phyloP scores from a whole-genome alignment of 2,329 filamentous ascomycete species.

The Nemania sp. region DNA sequence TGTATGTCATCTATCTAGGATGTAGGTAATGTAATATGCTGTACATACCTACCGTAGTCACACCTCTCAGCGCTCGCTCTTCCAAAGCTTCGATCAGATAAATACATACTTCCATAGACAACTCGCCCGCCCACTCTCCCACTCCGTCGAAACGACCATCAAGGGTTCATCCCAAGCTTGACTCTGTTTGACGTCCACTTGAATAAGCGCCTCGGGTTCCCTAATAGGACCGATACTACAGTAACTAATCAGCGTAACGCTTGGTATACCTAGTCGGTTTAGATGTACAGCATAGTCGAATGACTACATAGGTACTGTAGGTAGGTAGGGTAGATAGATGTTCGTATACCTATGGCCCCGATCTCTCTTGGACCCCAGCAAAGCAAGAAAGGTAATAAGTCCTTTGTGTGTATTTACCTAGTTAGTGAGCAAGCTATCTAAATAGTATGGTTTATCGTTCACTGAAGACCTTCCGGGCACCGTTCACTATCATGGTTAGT shows the following conservation, averaged over 20 bases:
- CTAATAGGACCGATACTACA: background rate
- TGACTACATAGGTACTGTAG: too few species aligned
- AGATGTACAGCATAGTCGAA: background rate
- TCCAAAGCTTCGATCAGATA: background rate
- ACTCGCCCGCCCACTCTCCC: background rate
- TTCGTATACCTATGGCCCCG: too few species aligned
- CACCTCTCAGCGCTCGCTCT: too few species aligned
- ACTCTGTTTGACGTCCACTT: background rate
- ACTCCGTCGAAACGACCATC: background rate
- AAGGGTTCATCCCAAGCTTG: background rate
- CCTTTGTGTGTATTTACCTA: background rate
- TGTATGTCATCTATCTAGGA: too few species aligned
- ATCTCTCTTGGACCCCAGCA: background rate
- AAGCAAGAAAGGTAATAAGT: background rate
- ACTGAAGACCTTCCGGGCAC: background rate
- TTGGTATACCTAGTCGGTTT: background rate
- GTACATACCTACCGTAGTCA: too few species aligned
- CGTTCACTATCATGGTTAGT: background rate
- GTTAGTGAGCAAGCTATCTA: background rate
- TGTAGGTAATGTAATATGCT: too few species aligned
- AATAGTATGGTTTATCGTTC: background rate
- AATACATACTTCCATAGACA: background rate
- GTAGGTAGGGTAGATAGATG: too few species aligned
- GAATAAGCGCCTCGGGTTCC: slow-evolving; percentile 6
- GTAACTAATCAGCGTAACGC: background rate